Conservation (phyloP, 2,329 filamentous ascomycete species). For the Fusarium brevicatenulatum region DNA sequence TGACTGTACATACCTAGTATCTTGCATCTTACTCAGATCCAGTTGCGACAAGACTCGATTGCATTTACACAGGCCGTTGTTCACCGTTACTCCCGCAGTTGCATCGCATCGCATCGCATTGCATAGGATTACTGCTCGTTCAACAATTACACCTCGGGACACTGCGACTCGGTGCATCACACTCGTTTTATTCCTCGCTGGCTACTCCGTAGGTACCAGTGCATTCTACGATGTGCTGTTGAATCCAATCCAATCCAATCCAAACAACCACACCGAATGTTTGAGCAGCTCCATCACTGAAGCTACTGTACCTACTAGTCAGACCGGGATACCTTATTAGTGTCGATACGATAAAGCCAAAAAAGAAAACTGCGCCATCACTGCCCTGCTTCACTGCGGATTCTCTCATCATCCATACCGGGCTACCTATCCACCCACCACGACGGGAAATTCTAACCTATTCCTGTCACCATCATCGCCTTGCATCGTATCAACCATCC, state of each 20-base stretch:
- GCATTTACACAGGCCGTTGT: slow-evolving; percentile 8
- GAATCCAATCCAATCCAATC: not conserved
- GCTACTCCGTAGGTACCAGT: not conserved
- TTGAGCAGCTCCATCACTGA: slow-evolving; percentile 12
- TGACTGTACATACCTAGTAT: not conserved
- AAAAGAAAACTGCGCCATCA: slow-evolving; percentile 18
- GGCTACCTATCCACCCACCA: slow-evolving; percentile 1
- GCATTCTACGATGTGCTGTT: not conserved
- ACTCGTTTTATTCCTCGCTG: not conserved
- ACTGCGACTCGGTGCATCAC: not conserved
- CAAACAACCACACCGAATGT: slow-evolving; percentile 20
- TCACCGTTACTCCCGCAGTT: slow-evolving; percentile 25
- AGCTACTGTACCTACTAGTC: slow-evolving; percentile 12
- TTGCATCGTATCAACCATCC: slow-evolving; percentile 6
- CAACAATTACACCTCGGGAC: slow-evolving; percentile 1
- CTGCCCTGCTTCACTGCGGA: slow-evolving; percentile 28
- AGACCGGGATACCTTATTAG: slow-evolving; percentile 10
- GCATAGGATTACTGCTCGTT: slow-evolving; percentile 5
- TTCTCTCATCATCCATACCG: slow-evolving; percentile 12
- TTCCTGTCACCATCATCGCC: slow-evolving; percentile 11
- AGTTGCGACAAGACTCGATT: slow-evolving; percentile 14
- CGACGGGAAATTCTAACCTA: slow-evolving; percentile 9
- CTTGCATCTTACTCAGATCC: slow-evolving; percentile 24
- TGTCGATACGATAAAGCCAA: slow-evolving; percentile 12
- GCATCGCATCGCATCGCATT: slow-evolving; percentile 4